These are phyloP conservation scores for Fusarium mundagurra DNA, from an alignment of 2,329 filamentous ascomycete genomes.

Conservation along the genomic window DNA sequence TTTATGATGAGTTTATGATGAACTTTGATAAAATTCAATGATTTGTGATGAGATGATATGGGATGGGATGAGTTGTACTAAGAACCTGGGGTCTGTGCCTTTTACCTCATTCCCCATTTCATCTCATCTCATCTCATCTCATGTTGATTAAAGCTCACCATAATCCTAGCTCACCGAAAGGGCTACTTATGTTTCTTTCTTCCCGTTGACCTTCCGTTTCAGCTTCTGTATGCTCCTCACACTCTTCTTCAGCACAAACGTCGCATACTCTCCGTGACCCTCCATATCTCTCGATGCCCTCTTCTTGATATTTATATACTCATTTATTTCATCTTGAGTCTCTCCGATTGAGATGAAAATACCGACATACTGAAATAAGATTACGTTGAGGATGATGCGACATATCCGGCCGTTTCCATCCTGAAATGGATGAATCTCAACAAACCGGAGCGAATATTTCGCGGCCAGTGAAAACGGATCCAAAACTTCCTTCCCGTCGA, in stretches of 20 bases:
- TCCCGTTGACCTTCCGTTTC: conserved; percentile 38
- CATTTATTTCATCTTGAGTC: conserved; percentile 12
- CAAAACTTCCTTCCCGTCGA: conserved; percentile 9
- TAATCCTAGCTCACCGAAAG: accelerated
- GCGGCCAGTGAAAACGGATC: conserved; percentile 46
- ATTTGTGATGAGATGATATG: neutral
- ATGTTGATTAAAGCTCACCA: accelerated
- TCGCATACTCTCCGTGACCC: conserved; percentile 43
- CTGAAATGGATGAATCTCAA: conserved; percentile 52
- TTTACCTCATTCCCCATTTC: neutral
- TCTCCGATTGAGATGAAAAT: conserved; percentile 37
- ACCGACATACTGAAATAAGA: conserved; percentile 47
- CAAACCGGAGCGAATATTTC: conserved; percentile 45
- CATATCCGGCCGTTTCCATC: conserved; percentile 53
- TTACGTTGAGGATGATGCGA: conserved; percentile 49
- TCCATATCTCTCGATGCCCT: conserved; percentile 35
- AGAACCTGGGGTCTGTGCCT: accelerated
- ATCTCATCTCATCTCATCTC: neutral
- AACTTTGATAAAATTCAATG: neutral
- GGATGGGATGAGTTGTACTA: neutral
- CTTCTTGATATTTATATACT: conserved; percentile 42
- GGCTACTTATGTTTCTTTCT: neutral
- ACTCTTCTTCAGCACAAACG: conserved; percentile 35
- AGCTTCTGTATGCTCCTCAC: conserved; percentile 21
- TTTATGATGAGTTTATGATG: neutral